Evolutionary conservation across 768 basidiomycete species (phyloP), one percentile per base, ranked within the genome.

Genomic region (Lactarius deliciosus): DNA sequence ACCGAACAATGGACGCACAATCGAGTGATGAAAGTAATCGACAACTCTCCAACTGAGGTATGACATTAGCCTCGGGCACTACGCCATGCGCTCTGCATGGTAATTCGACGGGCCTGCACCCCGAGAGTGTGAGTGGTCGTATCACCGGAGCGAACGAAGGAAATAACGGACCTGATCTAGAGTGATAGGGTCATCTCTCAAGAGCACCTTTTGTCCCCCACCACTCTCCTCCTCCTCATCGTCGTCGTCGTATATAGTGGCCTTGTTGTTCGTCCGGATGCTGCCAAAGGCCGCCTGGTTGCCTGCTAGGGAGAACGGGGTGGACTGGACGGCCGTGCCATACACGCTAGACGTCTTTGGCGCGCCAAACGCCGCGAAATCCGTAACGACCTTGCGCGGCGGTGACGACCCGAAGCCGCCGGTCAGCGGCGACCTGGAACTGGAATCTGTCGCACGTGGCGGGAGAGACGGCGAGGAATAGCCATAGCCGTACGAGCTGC

Each of bases 1-100:
- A 45, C 40, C 4, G n/a, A 38, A 30, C 50, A 15, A 9, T 53
- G 10, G 34, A 60, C 64, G 16, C 40, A 69, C 61, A 56, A 40
- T 60, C 47, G 41, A 53, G 55, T 58, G 30, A 63, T 28, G 61
- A 68, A 56, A 64, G 34, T 53, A 53, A 64, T 47, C 47, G 54
- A 64, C 50, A 60, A 32, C 61, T 36, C 54, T 41, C 66, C 58
- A 60, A 63, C 57, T 38, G 56, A 69, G 50, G 65, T 50, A 68
- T 58, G 38, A 57, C 57, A 41, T 22, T 73, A 89, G 73, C 81
- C 83, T 64, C 86, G 81, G 50, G 83, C 80, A 72, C 88, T 82
- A 74, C 92, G 85, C 92, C 92, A 94, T 53, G 92, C 92, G 69
- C 92, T 94, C 76, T 94, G 92, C 86, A 94, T 84, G 20, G 92